A percentile compares a stretch with the other conserved stretches of the same genome.
Evolutionary conservation across 169 alveolate species (phyloP).

Genomic region (Cryptosporidium viatorum): DNA sequence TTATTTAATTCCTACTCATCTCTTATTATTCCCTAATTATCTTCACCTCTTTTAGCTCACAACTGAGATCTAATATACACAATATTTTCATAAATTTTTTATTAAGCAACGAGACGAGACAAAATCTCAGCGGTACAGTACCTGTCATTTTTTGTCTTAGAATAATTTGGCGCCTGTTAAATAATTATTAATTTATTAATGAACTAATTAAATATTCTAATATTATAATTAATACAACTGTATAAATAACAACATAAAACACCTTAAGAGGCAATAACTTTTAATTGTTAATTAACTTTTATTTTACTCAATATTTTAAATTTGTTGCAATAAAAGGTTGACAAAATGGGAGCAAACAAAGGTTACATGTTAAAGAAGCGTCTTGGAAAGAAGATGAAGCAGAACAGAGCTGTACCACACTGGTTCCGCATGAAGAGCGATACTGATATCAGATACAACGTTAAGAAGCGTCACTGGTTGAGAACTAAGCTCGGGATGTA

Average conservation of each 20-base stretch:
- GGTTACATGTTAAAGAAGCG: constrained; percentile 85
- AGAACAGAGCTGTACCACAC: constrained; percentile 89
- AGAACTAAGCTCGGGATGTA: constrained; percentile 88
- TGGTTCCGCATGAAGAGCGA: constrained; percentile 89
- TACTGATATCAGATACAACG: constrained; percentile 87
- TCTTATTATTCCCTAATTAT: background rate
- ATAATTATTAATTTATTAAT: background rate
- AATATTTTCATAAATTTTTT: background rate
- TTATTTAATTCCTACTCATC: background rate
- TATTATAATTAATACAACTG: background rate
- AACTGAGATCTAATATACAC: background rate
- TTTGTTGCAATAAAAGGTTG: background rate
- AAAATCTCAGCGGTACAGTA: background rate
- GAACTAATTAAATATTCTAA: background rate
- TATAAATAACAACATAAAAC: background rate
- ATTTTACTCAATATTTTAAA: background rate
- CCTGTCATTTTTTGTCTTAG: constrained; percentile 7
- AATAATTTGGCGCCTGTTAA: background rate
- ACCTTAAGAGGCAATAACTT: background rate
- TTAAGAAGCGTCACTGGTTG: constrained; percentile 90
- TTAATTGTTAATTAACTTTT: background rate
- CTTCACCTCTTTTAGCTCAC: background rate
- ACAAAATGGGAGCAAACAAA: constrained; percentile 82
- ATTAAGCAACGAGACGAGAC: constrained; percentile 8
- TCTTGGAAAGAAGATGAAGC: constrained; percentile 87